Evolutionary conservation across 257 asterid species (phyloP), one percentile per base, ranked within the genome.

Genomic region (Petunia secreta): DNA sequence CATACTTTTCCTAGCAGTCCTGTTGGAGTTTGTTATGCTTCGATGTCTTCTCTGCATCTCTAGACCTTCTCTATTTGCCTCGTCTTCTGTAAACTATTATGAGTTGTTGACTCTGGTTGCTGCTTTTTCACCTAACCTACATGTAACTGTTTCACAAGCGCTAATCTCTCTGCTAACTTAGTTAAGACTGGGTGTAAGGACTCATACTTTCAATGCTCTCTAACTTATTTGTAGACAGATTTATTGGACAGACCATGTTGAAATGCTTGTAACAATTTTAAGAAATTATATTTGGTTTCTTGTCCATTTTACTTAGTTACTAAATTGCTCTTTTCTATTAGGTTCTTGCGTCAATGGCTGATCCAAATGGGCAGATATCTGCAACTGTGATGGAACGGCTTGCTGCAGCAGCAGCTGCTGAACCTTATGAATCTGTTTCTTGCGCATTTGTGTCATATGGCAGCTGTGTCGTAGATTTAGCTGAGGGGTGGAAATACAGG

Each of bases 401-500:
- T 83, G 90, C 97, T 79, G 99, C 97, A 46, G 96, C 99, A 13
- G 98, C 92, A 5, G 99, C 99, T 54, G 90, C 97, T 81, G 98
- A 95, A 84, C 99, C 99, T 63, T 95, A 93, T 83, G 94, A 93
- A 85, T 92, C 97, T 69, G 98, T 95, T 88, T 88, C 92, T 60
- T 92, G 89, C 85, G 97, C 99, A 83, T 95, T 95, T 85, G 95
- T 91, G 79, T 95, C 99, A 38, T 95, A 95, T 76, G 99, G 99
- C 81, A 93, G 99, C 85, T 89, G 96, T 67, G 89, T 89, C 65
- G 65, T 86, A 83, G 98, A 95, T 87, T 87, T 93, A 86, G 90
- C 97, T 38, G 97, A 93, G 75, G 98, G 99, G 81, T 95, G 99
- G 99, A 95, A 92, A 84, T 93, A 88, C 88, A 89, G 99, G 90